Percentiles rank a stretch among this genome's conserved stretches.
Evolutionary conservation across 2,329 filamentous ascomycete genomes (phyloP).

Genomic region (Cercospora brassicicola): DNA sequence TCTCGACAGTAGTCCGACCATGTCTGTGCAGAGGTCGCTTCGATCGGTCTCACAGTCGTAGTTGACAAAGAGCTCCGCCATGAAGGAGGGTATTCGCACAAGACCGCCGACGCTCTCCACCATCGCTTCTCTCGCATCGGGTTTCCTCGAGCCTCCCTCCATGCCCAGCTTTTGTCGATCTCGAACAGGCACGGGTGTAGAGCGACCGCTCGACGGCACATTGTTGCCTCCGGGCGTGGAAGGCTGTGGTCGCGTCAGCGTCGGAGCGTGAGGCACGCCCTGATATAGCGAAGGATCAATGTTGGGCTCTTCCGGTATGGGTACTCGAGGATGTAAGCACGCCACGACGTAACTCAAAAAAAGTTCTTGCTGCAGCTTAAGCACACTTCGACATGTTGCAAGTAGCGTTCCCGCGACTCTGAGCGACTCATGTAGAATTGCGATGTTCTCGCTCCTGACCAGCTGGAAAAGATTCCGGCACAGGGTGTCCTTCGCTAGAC

Average conservation of each 20-base stretch:
- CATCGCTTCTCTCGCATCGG: constrained; percentile 96
- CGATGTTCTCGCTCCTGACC: constrained; percentile 93
- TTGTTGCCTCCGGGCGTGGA: constrained; percentile 40
- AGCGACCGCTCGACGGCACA: constrained; percentile 72
- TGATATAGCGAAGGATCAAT: constrained; percentile 91
- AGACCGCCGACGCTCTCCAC: constrained; percentile 92
- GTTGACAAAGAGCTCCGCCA: constrained; percentile 94
- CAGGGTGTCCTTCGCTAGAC: constrained; percentile 85
- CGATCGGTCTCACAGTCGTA: constrained; percentile 95
- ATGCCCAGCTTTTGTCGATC: constrained; percentile 90
- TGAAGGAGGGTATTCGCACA: constrained; percentile 88
- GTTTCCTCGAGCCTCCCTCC: constrained; percentile 87
- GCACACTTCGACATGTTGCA: constrained; percentile 81
- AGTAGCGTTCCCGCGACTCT: constrained; percentile 88
- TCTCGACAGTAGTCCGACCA: constrained; percentile 86
- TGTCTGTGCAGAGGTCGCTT: constrained; percentile 89
- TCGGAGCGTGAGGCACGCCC: constrained; percentile 87
- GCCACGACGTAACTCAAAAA: constrained; percentile 93
- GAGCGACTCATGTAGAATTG: constrained; percentile 86
- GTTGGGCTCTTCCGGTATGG: constrained; percentile 84
- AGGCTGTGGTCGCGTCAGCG: constrained; percentile 73
- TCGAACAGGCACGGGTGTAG: constrained; percentile 86
- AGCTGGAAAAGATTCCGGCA: constrained; percentile 95
- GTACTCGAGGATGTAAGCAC: constrained; percentile 88
- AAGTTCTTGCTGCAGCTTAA: constrained; percentile 95